Evolutionary conservation across 768 basidiomycete species (phyloP).

Genomic region (Pisolithus tinctorius): DNA sequence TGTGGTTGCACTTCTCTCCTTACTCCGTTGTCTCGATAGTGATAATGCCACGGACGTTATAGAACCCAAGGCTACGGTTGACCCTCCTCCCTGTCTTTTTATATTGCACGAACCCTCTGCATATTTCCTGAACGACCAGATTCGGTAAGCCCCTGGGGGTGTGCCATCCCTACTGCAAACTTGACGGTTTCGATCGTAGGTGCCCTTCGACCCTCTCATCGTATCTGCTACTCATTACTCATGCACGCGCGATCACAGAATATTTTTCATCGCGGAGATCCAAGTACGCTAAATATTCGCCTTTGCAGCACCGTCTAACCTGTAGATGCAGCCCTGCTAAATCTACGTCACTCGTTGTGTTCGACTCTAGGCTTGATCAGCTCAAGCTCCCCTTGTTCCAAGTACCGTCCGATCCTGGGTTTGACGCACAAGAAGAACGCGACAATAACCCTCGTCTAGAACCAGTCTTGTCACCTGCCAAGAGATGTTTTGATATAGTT

Average conservation of each 20-base stretch:
- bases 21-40: slow-evolving; percentile 31
- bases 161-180: not conserved
- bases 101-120: slow-evolving; percentile 55
- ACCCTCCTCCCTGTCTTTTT: slow-evolving; percentile 41
- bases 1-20: slow-evolving; percentile 44
- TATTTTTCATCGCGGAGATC: slow-evolving; percentile 25
- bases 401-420: slow-evolving; percentile 10
- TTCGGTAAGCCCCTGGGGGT: slow-evolving; percentile 13
- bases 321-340: slow-evolving; percentile 10
- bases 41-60: slow-evolving; percentile 15
- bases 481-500: slow-evolving; percentile 52
- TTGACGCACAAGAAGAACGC: slow-evolving; percentile 12
- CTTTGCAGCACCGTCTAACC: not conserved
- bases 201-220: slow-evolving; percentile 34
- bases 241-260: slow-evolving; percentile 37
- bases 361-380: slow-evolving; percentile 53
- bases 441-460: slow-evolving; percentile 25
- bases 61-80: slow-evolving; percentile 29
- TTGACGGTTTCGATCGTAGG: slow-evolving; percentile 1
- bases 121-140: slow-evolving; percentile 37
- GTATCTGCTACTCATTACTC: slow-evolving; percentile 44
- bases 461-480: slow-evolving; percentile 33
- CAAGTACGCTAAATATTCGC: slow-evolving; percentile 13
- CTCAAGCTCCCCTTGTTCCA: slow-evolving; percentile 44
- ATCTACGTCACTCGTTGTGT: slow-evolving; percentile 40